These are phyloP conservation scores for Ligustrum vulgare DNA, from an alignment of 257 asterid species.

Conservation along the genomic window DNA sequence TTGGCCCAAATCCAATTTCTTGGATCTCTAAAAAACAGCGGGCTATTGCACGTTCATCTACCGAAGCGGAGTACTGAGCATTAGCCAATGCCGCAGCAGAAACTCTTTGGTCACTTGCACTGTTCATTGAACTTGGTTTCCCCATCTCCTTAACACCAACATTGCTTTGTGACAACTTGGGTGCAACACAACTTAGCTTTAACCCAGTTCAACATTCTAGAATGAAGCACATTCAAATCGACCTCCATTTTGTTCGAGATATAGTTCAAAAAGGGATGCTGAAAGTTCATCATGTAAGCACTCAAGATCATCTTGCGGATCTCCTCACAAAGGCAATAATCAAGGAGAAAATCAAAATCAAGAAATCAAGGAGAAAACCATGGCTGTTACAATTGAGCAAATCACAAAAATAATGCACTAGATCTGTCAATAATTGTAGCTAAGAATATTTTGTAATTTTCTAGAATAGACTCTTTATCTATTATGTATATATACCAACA, in stretches of 20 bases:
- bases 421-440: too few species aligned
- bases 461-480: too few species aligned
- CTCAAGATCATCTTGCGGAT: neutral
- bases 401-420: too few species aligned
- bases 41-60: too few species aligned
- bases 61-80: too few species aligned
- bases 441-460: too few species aligned
- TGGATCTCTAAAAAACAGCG: neutral
- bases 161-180: constrained; percentile 3
- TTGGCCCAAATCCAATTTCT: neutral
- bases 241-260: neutral
- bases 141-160: neutral
- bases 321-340: neutral
- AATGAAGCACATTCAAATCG: neutral
- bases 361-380: too few species aligned
- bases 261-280: neutral
- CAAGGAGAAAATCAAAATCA: too few species aligned
- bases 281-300: constrained; percentile 9
- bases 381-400: too few species aligned
- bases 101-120: neutral
- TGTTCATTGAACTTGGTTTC: neutral
- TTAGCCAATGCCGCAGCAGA: too few species aligned
- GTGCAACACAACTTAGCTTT: neutral
- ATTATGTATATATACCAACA: too few species aligned
- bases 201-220: neutral